Evolutionary conservation across 768 basidiomycete genomes (phyloP), one percentile per base, ranked within the genome.

Genomic region (Boletus subparvulus): DNA sequence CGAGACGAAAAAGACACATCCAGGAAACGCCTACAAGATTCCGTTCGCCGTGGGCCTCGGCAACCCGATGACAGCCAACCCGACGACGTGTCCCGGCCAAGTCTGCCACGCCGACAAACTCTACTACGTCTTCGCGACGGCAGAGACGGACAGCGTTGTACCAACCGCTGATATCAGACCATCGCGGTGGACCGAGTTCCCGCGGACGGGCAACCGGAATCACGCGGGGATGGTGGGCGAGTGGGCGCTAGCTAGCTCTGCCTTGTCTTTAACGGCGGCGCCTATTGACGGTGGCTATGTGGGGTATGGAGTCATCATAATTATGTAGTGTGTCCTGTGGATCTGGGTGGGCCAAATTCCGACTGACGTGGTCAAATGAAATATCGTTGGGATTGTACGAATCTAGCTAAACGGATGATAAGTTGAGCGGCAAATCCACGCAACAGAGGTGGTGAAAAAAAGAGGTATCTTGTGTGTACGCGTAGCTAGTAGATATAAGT

Each of bases 81-180:
- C 50, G 2, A 13, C 16, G 9, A 62, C 50, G 1, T 62, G 61
- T 32, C 47, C 33, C 4, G 48, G 52, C 17, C 61, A 58, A 36
- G 61, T 47, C 19, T 61, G 63, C 13, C 62, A 54, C 16, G 54
- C 42, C 6, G 47, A 64, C 12, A 54, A 54, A 13, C 54, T 64
- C 28, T 54, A 64, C 19, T 56, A 30, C 21, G 59, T 54, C 13
- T 28, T 28, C 26, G 51, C 43, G 16, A 61, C 51, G 14, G 59
- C 62, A 3, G 62, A 54, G 28, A 55, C 44, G 3, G 58, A 59
- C 44, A 28, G 32, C 8, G 21, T 32, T 62, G 12, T 52, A 63
- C n/a, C 61, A 63, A 36, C 57, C 49, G 24, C 32, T 63, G 45
- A 52, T 50, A 9, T 6, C 26, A 3, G 32, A 24, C 12, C 53